Base-by-base conservation (phyloP, 106 monocot genomes). In the Agapanthus africanus region DNA sequence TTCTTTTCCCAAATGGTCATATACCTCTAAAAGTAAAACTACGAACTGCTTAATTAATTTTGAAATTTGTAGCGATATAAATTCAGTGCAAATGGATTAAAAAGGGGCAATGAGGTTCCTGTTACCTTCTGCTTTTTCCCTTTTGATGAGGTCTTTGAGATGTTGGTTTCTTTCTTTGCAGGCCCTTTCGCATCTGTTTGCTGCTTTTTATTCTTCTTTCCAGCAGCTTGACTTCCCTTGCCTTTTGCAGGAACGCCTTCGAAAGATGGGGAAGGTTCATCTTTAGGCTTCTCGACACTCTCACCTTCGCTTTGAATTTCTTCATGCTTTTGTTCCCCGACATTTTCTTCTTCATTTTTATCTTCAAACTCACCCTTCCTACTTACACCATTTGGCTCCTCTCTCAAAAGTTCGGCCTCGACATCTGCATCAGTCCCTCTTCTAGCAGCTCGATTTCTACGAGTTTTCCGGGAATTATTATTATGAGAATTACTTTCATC, bases 111-210 rank as follows among this genome's bases (percentile, higher is more conserved):
- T 27, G 27, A 14, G 16, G 15, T 9, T 42, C 11, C 7, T 28
- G 33, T 71, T 85, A 93, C 92, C 92, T 93, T 93, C 70, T 93
- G 78, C 63, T 85, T 93, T 59, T 78, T 85, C 76, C 81, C 88
- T 66, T 83, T 93, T 36, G 76, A 78, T 31, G 82, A 66, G 54
- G 21, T 66, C 73, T 75, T 89, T 51, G 59, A 56, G 8, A 40
- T 74, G 39, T 25, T 18, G 61, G 66, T 27, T 0, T 70, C 75
- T 40, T 82, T 85, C 46, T 74, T 79, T 50, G 31, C 37, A 6
- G 71, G 9, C 6, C 23, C 59, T 62, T 61, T 78, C 22, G 36
- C 71, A 67, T 80, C 70, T 22, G 32, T 19, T 52, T 73, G 82
- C 59, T 75, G 70, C 68, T 76, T 82, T 74, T 84, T 82, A 66